These are phyloP conservation scores for Caryopteris hybrid DNA, from an alignment of 305 asterid species.

Conservation along the genomic window DNA sequence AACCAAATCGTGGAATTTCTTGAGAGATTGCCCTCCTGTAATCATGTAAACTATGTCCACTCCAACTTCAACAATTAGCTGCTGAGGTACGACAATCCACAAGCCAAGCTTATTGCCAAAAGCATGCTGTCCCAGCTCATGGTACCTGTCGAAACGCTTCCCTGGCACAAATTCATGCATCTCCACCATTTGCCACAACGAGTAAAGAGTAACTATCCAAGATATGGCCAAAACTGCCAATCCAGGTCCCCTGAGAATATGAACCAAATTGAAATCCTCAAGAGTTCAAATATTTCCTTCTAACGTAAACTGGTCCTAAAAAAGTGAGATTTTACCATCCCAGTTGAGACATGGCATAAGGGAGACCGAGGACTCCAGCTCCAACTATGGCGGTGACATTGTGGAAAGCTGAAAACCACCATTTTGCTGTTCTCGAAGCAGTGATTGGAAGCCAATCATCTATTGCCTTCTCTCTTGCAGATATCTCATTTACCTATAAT, in stretches of 20 bases:
- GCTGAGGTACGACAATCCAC: conserved; percentile 48
- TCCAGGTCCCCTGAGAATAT: conserved; percentile 52
- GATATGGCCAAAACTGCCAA: conserved; percentile 32
- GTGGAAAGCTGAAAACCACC: conserved; percentile 89
- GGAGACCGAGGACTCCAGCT: conserved; percentile 17
- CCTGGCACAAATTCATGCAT: conserved; percentile 56
- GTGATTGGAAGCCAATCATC: conserved; percentile 77
- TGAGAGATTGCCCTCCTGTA: conserved; percentile 42
- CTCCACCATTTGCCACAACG: conserved; percentile 54
- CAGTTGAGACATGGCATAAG: conserved; percentile 20
- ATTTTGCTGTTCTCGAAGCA: conserved; percentile 60
- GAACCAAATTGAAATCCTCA: no score
- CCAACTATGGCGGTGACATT: conserved; percentile 78
- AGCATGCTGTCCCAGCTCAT: conserved; percentile 56
- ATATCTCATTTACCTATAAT: conserved; percentile 26
- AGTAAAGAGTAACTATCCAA: conserved; percentile 43
- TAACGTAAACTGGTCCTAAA: no score
- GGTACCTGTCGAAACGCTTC: conserved; percentile 53
- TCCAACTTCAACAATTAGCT: conserved; percentile 13
- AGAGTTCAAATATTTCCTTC: no score
- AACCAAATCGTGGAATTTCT: conserved; percentile 32
- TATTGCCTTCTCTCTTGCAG: conserved; percentile 47
- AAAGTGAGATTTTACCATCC: conserved; percentile 10
- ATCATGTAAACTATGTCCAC: conserved; percentile 50
- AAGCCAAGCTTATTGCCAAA: conserved; percentile 49